Evolutionary conservation across 2,329 filamentous ascomycete genomes (phyloP), one percentile per base, ranked within the genome.

Genomic region (Conoideocrella luteorostrata): DNA sequence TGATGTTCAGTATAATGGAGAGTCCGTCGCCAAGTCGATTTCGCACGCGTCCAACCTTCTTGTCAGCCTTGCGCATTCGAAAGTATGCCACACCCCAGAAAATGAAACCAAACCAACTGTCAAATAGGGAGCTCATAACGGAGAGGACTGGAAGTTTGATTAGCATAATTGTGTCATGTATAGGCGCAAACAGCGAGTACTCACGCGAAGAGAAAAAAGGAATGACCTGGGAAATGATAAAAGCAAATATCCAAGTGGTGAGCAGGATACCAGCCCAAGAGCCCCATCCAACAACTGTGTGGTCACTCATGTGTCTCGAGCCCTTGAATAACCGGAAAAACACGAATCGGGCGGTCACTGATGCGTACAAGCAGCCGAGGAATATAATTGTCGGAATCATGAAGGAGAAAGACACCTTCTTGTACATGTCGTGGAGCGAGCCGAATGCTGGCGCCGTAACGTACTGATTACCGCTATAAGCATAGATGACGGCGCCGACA

Each of bases 331-430:
- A 60, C 50, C 88, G 86, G 77, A 95, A 94, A 70, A 95, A 95
- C 56, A 96, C 71, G 68, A 96, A 95, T 23, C 90, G 84, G 1
- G 86, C 85, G 4, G 88, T 90, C 2, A 96, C 88, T 0, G 87
- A 93, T 12, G 90, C 89, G 60, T 96, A 96, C 15, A 96, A 66
- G 1, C 94, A 88, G 7, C 90, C 90, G 4, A 96, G 67, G 70
- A 96, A 96, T 58, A 96, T 88, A 51, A 96, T 75, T 0, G 90
- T 96, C 0, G 90, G 90, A 24, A 96, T 85, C 89, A 95, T 95
- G 70, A 96, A 95, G 11, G 85, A 89, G 65, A 95, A 96, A 0
- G 87, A 78, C 2, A 93, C 75, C 69, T 95, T 95, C 69, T 93
- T 89, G 68, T 84, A 93, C 2, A 84, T 71, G 37, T 86, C 78